phyloP scores from a whole-genome alignment of 345 rosid species.

The Ceriops tagal region DNA sequence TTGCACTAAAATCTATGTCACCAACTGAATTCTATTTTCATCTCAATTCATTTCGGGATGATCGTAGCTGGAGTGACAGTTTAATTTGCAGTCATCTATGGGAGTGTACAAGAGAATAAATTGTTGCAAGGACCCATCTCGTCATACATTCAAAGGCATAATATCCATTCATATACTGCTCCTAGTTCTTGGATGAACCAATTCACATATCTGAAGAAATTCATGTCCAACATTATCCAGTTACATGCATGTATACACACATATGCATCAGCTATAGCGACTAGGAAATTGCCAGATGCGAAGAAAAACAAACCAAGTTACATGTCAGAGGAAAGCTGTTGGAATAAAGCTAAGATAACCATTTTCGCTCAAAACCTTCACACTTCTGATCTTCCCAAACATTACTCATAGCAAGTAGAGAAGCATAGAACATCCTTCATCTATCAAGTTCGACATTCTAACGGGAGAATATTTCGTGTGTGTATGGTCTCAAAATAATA shows the following conservation, averaged over 20 bases:
- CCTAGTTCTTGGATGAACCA: neutral
- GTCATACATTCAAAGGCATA: neutral
- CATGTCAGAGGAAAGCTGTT: too few species aligned
- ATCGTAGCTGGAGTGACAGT: neutral
- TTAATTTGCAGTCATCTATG: neutral
- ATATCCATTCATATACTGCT: neutral
- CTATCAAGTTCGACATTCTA: too few species aligned
- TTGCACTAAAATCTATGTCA: slow-evolving; percentile 7
- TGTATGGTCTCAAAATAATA: neutral
- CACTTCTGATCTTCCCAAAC: too few species aligned
- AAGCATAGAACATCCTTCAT: too few species aligned
- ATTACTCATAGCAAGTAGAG: too few species aligned
- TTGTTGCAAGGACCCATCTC: neutral
- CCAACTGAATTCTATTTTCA: slow-evolving; percentile 1
- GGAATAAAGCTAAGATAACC: too few species aligned
- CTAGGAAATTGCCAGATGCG: too few species aligned
- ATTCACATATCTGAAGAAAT: neutral
- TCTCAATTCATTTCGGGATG: neutral
- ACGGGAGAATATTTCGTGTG: neutral
- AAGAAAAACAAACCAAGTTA: too few species aligned
- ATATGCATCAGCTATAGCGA: too few species aligned
- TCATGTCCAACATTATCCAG: neutral
- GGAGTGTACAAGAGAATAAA: neutral
- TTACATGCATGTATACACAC: neutral
- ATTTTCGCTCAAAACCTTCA: too few species aligned